A percentile compares a stretch with the other conserved stretches of the same genome.
These are phyloP conservation scores for Larix sibirica DNA, from an alignment of 83 land plant species.

Conservation along the genomic window DNA sequence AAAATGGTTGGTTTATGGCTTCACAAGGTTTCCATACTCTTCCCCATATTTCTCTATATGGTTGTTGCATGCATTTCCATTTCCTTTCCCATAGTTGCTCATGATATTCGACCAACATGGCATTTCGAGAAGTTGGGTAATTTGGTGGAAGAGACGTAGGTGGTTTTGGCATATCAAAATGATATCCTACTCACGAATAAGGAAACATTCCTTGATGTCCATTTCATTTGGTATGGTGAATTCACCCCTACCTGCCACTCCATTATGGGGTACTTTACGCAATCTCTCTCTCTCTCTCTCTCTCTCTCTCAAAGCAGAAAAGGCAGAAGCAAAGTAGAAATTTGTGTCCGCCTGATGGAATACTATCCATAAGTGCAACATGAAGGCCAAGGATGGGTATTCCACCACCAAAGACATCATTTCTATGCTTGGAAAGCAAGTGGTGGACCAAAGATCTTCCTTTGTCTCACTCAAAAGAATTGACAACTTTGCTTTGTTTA, in stretches of 20 bases:
- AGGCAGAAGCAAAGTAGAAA: too few relatives aligned
- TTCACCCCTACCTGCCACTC: conserved; percentile 37
- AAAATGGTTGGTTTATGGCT: too few relatives aligned
- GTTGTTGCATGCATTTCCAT: not conserved
- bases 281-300: conserved; percentile 20
- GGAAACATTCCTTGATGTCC: conserved; percentile 22
- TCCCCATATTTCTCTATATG: conserved; percentile 6
- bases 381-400: too few relatives aligned
- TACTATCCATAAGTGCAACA: not conserved
- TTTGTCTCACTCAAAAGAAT: conserved; percentile 30
- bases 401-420: not conserved
- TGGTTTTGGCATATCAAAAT: conserved; percentile 43
- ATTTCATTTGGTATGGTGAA: conserved; percentile 46
- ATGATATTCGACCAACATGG: not conserved
- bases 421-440: conserved; percentile 32
- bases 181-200: conserved; percentile 28
- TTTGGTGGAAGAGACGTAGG: conserved; percentile 34
- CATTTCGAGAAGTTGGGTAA: not conserved
- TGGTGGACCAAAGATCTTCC: conserved; percentile 31
- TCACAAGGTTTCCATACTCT: too few relatives aligned
- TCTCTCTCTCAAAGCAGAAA: too few relatives aligned
- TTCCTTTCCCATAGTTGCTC: not conserved
- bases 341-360: conserved; percentile 45
- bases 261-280: conserved; percentile 34
- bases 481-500: conserved; percentile 24